These are phyloP conservation scores for Casuarina cunninghamiana DNA, from an alignment of 306 rosid species.

Conservation along the genomic window DNA sequence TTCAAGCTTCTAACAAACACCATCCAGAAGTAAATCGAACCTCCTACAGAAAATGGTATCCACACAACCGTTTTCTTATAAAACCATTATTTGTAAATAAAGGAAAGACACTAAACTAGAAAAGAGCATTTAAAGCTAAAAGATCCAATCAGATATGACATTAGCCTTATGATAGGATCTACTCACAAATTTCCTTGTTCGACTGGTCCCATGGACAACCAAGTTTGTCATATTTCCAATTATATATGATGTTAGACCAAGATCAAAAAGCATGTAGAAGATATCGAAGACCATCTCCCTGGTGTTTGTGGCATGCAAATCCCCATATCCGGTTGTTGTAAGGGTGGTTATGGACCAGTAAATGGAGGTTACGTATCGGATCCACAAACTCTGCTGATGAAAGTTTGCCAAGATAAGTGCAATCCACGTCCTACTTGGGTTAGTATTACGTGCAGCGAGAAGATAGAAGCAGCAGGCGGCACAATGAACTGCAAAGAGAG, in stretches of 20 bases:
- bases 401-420: slow-evolving; percentile 7
- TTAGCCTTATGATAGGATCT: neutral
- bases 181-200: slow-evolving; percentile 78
- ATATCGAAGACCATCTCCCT: slow-evolving; percentile 54
- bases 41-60: neutral
- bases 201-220: slow-evolving; percentile 71
- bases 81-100: neutral
- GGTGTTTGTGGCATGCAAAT: slow-evolving; percentile 69
- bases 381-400: neutral
- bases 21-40: neutral
- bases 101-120: neutral
- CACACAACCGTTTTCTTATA: neutral
- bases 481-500: slow-evolving; percentile 58
- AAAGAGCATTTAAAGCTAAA: neutral
- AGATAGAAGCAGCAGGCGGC: slow-evolving; percentile 65
- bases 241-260: slow-evolving; percentile 63
- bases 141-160: neutral
- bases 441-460: slow-evolving; percentile 34
- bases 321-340: slow-evolving; percentile 75
- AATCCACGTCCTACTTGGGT: slow-evolving; percentile 49
- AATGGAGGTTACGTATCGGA: slow-evolving; percentile 48
- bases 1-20: neutral
- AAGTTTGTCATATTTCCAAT: slow-evolving; percentile 90
- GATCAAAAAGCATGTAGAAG: slow-evolving; percentile 50
- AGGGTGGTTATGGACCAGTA: slow-evolving; percentile 80